Conservation (phyloP, 2,329 filamentous ascomycete genomes). For the Microsporum canis region DNA sequence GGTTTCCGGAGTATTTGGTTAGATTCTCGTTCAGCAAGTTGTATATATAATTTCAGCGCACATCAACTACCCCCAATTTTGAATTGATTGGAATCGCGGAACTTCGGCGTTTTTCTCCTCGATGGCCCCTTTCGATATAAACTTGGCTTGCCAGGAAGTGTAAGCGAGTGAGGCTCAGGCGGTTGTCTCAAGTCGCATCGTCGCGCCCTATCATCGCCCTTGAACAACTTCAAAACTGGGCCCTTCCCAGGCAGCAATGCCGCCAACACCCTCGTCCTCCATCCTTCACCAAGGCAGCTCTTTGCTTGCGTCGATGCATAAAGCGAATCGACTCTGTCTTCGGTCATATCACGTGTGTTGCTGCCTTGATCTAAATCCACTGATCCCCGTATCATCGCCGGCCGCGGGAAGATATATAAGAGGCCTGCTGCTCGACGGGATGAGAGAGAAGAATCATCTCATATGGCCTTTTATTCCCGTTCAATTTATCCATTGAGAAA, state of each 20-base stretch:
- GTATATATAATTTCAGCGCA: background rate
- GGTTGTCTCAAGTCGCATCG: background rate
- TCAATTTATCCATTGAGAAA: too few species aligned
- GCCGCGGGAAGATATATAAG: background rate
- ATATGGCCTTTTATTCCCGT: background rate
- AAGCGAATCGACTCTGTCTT: background rate
- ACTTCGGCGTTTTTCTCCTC: background rate
- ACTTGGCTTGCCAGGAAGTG: background rate
- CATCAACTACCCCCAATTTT: background rate
- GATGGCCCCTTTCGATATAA: background rate
- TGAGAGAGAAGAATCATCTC: background rate
- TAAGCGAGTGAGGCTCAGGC: background rate
- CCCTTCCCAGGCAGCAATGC: background rate
- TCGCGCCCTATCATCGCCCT: background rate
- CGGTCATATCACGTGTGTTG: background rate
- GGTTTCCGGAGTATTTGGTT: background rate
- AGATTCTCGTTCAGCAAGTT: background rate
- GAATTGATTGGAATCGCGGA: background rate
- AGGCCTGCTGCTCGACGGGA: background rate
- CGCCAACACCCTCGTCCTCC: background rate
- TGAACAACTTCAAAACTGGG: background rate
- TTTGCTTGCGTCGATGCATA: background rate
- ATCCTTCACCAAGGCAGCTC: background rate
- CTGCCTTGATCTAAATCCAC: background rate
- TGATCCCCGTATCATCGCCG: background rate